phyloP scores from a whole-genome alignment of 139 green algal genomes.

The Chlamydomonas schloesseri region DNA sequence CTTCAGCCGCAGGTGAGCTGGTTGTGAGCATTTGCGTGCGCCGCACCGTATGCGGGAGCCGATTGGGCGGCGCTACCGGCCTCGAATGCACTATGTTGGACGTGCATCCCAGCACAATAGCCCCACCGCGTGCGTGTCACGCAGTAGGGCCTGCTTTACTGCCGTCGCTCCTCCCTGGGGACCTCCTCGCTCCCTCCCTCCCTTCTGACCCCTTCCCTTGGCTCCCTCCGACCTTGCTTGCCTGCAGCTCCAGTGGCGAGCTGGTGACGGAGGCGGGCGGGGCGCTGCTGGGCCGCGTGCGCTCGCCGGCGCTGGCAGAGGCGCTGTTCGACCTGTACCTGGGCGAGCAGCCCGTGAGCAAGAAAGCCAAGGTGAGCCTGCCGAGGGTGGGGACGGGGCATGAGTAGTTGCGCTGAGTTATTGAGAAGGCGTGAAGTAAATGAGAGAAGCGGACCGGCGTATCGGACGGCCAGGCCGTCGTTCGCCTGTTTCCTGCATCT shows the following conservation, averaged over 20 bases:
- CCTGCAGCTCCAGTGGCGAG: neutral
- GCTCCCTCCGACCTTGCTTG: neutral
- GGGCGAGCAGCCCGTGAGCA: slow-evolving; percentile 69
- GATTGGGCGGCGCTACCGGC: no score
- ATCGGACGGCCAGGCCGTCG: neutral
- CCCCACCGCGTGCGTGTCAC: no score
- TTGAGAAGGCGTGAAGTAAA: no score
- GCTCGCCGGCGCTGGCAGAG: slow-evolving; percentile 53
- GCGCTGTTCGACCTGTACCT: slow-evolving; percentile 85
- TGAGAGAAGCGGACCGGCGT: no score
- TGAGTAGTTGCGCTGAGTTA: neutral
- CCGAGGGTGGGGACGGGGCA: neutral
- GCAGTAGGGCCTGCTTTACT: no score
- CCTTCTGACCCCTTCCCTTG: neutral
- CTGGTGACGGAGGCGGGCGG: slow-evolving; percentile 32
- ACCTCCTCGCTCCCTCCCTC: neutral
- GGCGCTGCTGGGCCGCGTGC: slow-evolving; percentile 11
- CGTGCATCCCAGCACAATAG: no score
- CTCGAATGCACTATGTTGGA: no score
- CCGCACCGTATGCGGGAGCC: no score
- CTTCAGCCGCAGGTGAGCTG: slow-evolving; percentile 51
- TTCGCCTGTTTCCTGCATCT: no score
- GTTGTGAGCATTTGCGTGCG: neutral
- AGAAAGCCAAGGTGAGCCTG: slow-evolving; percentile 53
- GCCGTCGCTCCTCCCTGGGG: no score